Conservation (phyloP, 2,329 filamentous ascomycete species). For the Nothopassalora personata region DNA sequence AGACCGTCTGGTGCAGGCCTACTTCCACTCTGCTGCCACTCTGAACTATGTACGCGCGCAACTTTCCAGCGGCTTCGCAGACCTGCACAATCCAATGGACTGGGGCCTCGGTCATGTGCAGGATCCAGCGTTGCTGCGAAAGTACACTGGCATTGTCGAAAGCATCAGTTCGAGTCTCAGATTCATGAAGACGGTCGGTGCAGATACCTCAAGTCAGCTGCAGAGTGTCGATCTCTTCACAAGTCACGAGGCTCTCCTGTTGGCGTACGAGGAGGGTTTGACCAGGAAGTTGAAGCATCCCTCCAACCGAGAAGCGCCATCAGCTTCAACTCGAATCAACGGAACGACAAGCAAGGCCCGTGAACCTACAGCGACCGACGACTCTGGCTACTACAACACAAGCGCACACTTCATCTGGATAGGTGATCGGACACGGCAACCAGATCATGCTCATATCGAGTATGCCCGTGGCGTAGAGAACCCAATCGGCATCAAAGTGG, state of each 20-base stretch:
- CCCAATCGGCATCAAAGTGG: conserved; percentile 93
- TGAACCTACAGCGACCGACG: conserved; percentile 12
- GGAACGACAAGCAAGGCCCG: background rate
- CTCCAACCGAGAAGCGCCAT: conserved; percentile 35
- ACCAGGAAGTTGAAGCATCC: conserved; percentile 71
- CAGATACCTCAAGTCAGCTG: conserved; percentile 75
- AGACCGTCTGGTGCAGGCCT: conserved; percentile 76
- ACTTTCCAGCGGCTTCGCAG: conserved; percentile 80
- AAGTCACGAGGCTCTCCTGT: conserved; percentile 85
- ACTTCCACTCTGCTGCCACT: conserved; percentile 92
- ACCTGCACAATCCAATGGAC: conserved; percentile 87
- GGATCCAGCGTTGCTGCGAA: conserved; percentile 73
- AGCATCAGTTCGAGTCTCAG: conserved; percentile 78
- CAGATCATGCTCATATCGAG: conserved; percentile 90
- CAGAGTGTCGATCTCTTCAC: conserved; percentile 94
- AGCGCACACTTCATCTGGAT: conserved; percentile 98
- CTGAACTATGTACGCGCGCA: conserved; percentile 87
- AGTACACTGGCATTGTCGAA: conserved; percentile 78
- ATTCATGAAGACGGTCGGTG: conserved; percentile 91
- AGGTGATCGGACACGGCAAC: conserved; percentile 88
- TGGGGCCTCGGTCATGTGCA: conserved; percentile 91
- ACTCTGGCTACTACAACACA: conserved; percentile 79
- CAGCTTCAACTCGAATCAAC: background rate
- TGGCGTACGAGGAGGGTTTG: conserved; percentile 89
- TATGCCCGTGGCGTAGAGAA: conserved; percentile 96